phyloP scores from a whole-genome alignment of 306 rosid species.

The Crataegus laevigata region DNA sequence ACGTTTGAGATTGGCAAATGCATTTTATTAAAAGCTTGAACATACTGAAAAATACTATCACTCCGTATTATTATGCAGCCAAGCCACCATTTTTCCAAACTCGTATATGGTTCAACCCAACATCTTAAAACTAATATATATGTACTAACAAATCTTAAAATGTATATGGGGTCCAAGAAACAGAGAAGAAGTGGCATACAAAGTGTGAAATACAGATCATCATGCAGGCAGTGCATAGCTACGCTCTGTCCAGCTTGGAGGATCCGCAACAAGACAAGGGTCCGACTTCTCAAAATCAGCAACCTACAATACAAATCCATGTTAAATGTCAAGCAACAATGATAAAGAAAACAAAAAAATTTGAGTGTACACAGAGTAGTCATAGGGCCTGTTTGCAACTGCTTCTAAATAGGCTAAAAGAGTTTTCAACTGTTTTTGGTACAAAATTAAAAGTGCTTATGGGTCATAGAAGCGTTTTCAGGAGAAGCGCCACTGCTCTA shows the following conservation, averaged over 20 bases:
- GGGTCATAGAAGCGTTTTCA: neutral
- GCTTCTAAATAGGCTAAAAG: no score
- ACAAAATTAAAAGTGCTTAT: no score
- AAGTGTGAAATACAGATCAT: neutral
- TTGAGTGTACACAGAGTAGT: neutral
- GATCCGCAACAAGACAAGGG: slow-evolving; percentile 76
- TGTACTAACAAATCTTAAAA: neutral
- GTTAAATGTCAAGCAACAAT: neutral
- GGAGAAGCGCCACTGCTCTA: neutral
- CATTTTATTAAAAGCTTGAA: neutral
- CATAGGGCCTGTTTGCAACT: neutral
- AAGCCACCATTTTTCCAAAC: slow-evolving; percentile 4
- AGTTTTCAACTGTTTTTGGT: neutral
- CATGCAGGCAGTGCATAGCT: slow-evolving; percentile 75
- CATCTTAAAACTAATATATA: neutral
- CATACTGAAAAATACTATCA: neutral
- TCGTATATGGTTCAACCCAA: neutral
- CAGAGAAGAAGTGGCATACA: slow-evolving; percentile 6
- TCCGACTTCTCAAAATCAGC: slow-evolving; percentile 80
- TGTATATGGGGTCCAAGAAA: slow-evolving; percentile 1
- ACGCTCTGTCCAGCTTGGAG: slow-evolving; percentile 65
- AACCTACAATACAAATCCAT: slow-evolving; percentile 35
- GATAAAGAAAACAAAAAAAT: neutral
- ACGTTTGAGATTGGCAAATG: neutral
- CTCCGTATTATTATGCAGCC: neutral